Percentiles rank a stretch among this genome's conserved stretches.
These are phyloP conservation scores for Lasiodiplodia theobromae DNA, from an alignment of 2,329 filamentous ascomycete species.

Conservation along the genomic window DNA sequence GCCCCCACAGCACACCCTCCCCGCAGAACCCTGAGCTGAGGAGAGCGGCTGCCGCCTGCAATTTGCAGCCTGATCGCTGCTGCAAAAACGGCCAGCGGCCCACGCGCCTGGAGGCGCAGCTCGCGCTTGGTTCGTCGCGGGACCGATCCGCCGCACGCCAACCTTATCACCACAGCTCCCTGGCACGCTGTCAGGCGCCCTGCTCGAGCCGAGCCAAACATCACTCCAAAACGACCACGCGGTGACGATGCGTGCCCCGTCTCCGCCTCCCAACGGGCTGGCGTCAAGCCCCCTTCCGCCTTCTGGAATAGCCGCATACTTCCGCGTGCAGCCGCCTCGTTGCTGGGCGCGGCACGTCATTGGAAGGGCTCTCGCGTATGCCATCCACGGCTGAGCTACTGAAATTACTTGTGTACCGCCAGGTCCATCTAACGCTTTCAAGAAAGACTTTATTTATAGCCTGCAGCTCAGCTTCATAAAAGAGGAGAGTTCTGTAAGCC, in stretches of 20 bases:
- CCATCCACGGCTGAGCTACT: conserved; percentile 18
- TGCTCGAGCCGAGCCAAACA: conserved; percentile 12
- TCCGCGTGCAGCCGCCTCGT: conserved; percentile 24
- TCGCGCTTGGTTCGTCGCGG: not conserved
- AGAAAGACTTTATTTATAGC: conserved; percentile 15
- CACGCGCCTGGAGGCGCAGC: not conserved
- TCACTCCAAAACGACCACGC: conserved; percentile 1
- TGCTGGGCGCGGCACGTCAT: conserved; percentile 16
- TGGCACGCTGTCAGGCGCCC: conserved; percentile 2
- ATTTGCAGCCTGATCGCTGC: conserved; percentile 13
- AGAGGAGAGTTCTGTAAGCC: conserved; percentile 10
- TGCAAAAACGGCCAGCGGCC: conserved; percentile 5
- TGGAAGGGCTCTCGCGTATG: conserved; percentile 5
- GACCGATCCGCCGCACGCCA: conserved; percentile 4
- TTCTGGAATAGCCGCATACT: conserved; percentile 21
- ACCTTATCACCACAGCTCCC: conserved; percentile 17
- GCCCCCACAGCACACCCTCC: conserved; percentile 18
- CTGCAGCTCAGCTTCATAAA: not conserved
- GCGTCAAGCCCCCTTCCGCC: conserved; percentile 23
- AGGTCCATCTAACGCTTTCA: not conserved
- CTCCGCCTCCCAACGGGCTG: conserved; percentile 10
- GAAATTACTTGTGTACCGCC: conserved; percentile 11
- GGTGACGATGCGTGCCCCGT: conserved; percentile 2
- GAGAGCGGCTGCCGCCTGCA: conserved; percentile 1
- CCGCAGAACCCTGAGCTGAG: conserved; percentile 21